phyloP scores from a whole-genome alignment of 108 stramenopile species.

The Chaetoceros muelleri region DNA sequence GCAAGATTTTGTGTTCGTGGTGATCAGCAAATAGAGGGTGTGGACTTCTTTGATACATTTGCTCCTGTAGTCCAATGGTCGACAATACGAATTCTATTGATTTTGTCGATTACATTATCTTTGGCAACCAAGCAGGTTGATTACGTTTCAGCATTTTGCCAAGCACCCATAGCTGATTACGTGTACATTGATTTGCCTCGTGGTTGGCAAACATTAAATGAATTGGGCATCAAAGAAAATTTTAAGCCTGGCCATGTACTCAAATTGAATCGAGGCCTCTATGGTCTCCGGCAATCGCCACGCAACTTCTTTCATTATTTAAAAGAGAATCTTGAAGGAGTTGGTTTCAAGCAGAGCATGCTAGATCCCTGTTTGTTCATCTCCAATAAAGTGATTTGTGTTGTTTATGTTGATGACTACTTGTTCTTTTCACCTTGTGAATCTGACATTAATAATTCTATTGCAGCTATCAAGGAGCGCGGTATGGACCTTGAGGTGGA shows the following conservation, averaged over 20 bases:
- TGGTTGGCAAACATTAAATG: no score
- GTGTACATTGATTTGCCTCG: slow-evolving; percentile 17
- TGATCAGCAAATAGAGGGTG: slow-evolving; percentile 24
- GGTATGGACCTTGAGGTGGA: slow-evolving; percentile 18
- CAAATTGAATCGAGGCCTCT: slow-evolving; percentile 16
- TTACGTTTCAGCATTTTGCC: slow-evolving; percentile 15
- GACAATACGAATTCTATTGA: slow-evolving; percentile 16
- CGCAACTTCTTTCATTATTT: slow-evolving; percentile 24
- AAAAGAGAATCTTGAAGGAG: no score
- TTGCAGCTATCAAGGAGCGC: slow-evolving; percentile 6
- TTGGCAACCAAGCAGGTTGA: slow-evolving; percentile 10
- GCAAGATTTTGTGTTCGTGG: slow-evolving; percentile 20
- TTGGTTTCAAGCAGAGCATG: no score
- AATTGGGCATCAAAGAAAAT: no score
- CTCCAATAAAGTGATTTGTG: slow-evolving; percentile 9
- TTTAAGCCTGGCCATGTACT: slow-evolving; percentile 19
- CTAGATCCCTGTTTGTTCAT: no score
- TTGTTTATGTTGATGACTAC: slow-evolving; percentile 35
- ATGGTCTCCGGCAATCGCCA: slow-evolving; percentile 19
- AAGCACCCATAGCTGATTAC: slow-evolving; percentile 2
- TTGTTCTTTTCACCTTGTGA: slow-evolving; percentile 3
- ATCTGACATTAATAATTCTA: slow-evolving; percentile 1
- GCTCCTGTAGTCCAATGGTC: no score
- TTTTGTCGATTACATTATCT: slow-evolving; percentile 3
- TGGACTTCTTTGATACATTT: slow-evolving; percentile 31